phyloP scores from a whole-genome alignment of 2,329 filamentous ascomycete species.

The Chaetomium sp. region DNA sequence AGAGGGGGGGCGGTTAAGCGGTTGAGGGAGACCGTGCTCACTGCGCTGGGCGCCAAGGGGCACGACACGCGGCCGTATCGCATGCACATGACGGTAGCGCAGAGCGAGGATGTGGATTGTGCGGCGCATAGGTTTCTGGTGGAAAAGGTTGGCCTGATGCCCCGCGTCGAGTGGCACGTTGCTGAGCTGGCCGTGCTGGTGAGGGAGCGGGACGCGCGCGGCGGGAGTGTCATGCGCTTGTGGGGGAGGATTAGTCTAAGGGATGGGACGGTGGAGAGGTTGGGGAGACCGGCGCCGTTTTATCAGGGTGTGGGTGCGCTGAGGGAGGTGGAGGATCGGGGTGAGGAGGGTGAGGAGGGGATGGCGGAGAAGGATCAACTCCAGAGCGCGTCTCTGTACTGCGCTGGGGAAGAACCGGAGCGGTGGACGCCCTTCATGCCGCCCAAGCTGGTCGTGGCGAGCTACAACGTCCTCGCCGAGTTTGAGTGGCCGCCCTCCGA shows the following conservation, averaged over 20 bases:
- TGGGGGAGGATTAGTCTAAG: slow-evolving; percentile 54
- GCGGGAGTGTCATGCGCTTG: slow-evolving; percentile 52
- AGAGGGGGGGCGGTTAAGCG: slow-evolving; percentile 35
- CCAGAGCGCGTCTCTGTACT: slow-evolving; percentile 21
- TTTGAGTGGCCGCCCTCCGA: slow-evolving; percentile 50
- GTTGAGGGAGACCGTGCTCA: slow-evolving; percentile 43
- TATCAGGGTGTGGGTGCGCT: slow-evolving; percentile 24
- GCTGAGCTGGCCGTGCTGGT: slow-evolving; percentile 55
- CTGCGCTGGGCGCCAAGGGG: slow-evolving; percentile 40
- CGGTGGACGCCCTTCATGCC: slow-evolving; percentile 29
- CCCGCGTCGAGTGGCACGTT: slow-evolving; percentile 52
- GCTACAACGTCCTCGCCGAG: slow-evolving; percentile 58
- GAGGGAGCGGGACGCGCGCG: slow-evolving; percentile 44
- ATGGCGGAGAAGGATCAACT: slow-evolving; percentile 26
- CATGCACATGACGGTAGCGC: slow-evolving; percentile 63
- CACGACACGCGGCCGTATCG: slow-evolving; percentile 41
- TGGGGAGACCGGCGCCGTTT: slow-evolving; percentile 34
- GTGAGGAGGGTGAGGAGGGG: slow-evolving; percentile 6
- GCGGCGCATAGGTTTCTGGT: slow-evolving; percentile 54
- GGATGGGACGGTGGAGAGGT: slow-evolving; percentile 31
- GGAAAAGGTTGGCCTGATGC: slow-evolving; percentile 54
- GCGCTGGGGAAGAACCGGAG: slow-evolving; percentile 32
- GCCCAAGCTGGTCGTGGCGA: slow-evolving; percentile 43
- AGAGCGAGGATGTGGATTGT: slow-evolving; percentile 51
- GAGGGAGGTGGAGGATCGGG: not conserved